A percentile compares a stretch with the other conserved stretches of the same genome.
These are phyloP conservation scores for Xerocomellus chrysenteron DNA, from an alignment of 768 basidiomycete genomes.

Conservation along the genomic window DNA sequence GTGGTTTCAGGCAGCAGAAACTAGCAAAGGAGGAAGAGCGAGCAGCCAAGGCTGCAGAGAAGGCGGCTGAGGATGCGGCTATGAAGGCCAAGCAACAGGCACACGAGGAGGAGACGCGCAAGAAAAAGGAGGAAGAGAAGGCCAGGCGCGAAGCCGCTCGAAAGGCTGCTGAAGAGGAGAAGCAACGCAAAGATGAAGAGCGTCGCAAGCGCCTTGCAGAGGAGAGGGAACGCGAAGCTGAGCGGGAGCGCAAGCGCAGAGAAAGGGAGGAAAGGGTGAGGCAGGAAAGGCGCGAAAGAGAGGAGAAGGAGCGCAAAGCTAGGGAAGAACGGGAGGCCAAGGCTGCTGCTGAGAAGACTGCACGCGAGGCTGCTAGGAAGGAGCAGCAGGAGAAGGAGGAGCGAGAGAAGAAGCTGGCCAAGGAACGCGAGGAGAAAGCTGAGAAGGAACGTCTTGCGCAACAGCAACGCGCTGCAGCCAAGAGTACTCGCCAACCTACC, in stretches of 20 bases:
- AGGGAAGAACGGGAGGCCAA: conserved; percentile 66
- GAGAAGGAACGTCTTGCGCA: conserved; percentile 46
- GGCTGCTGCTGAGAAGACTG: conserved; percentile 47
- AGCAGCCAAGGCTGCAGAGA: conserved; percentile 78
- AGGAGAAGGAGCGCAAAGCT: conserved; percentile 62
- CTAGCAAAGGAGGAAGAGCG: conserved; percentile 90
- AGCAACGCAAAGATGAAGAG: conserved; percentile 81
- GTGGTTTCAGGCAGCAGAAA: conserved; percentile 73
- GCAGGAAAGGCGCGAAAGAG: conserved; percentile 52
- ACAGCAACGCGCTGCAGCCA: conserved; percentile 51
- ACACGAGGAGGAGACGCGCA: conserved; percentile 76
- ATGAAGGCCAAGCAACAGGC: conserved; percentile 72
- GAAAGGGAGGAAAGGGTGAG: conserved; percentile 68
- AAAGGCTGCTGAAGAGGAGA: conserved; percentile 82
- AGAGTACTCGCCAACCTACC: conserved; percentile 47
- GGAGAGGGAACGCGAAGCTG: conserved; percentile 77
- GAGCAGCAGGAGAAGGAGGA: conserved; percentile 62
- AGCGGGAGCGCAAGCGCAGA: conserved; percentile 70
- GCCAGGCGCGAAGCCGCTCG: conserved; percentile 70
- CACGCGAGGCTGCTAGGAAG: conserved; percentile 36
- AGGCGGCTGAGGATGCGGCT: conserved; percentile 83
- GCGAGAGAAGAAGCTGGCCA: conserved; percentile 62
- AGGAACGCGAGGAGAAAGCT: conserved; percentile 61
- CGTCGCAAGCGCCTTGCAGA: conserved; percentile 70
- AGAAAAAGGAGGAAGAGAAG: conserved; percentile 88